These are phyloP conservation scores for Candida bentonensis DNA, from an alignment of 805 yeast genomes.

Conservation along the genomic window DNA sequence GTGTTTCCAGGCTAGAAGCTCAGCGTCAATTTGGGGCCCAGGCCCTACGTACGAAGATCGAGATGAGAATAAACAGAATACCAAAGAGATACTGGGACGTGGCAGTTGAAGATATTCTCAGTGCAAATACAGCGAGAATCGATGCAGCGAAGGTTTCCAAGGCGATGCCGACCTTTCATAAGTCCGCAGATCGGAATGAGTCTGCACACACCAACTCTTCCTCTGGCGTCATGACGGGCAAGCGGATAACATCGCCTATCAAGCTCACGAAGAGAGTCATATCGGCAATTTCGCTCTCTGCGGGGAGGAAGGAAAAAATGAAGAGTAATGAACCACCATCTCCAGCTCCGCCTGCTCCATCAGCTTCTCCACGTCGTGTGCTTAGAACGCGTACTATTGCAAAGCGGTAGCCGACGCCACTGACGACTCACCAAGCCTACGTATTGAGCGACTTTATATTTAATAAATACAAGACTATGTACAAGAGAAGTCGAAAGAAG, in stretches of 20 bases:
- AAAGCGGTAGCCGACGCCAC: no score
- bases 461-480: no score
- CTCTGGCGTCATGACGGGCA: background rate
- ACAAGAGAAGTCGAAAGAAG: no score
- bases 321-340: background rate
- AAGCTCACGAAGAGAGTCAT: constrained; percentile 1
- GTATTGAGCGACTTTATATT: no score
- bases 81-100: constrained; percentile 34
- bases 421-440: no score
- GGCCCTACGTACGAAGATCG: constrained; percentile 25
- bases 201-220: background rate
- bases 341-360: background rate
- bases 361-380: background rate
- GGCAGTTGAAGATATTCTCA: constrained; percentile 25
- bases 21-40: constrained; percentile 16
- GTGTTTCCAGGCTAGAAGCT: constrained; percentile 17
- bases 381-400: background rate
- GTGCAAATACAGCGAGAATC: no score
- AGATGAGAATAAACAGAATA: constrained; percentile 31
- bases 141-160: background rate
- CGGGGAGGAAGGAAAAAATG: background rate
- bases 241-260: background rate
- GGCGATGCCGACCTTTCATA: no score
- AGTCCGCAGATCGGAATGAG: background rate
- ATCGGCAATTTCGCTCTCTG: background rate